Conservation (phyloP, 441 rosid genomes). For the Populus trichocarpa region DNA sequence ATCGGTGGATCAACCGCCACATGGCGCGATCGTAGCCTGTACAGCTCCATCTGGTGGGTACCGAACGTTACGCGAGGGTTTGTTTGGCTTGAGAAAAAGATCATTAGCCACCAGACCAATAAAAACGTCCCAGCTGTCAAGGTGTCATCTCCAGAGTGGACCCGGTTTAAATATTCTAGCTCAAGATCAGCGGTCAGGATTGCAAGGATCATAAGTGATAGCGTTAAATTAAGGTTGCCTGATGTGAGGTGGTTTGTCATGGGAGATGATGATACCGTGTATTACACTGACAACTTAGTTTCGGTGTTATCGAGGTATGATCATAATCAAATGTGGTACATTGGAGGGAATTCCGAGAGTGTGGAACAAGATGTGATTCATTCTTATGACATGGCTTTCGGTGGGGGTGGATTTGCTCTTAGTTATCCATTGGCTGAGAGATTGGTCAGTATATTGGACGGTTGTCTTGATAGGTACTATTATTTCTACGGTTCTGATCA, state of each 20-base stretch:
- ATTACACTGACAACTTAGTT: constrained; percentile 52
- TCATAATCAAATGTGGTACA: constrained; percentile 70
- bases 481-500: constrained; percentile 85
- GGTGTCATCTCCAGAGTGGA: constrained; percentile 51
- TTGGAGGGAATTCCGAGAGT: constrained; percentile 79
- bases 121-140: constrained; percentile 26
- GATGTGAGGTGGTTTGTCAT: constrained; percentile 81
- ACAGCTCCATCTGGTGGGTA: constrained; percentile 64
- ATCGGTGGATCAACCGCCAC: constrained; percentile 61
- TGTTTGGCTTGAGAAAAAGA: constrained; percentile 57
- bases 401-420: constrained; percentile 87
- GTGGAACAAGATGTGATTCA: constrained; percentile 70
- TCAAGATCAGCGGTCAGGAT: constrained; percentile 67
- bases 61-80: constrained; percentile 48
- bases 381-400: constrained; percentile 73
- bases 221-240: constrained; percentile 36
- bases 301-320: constrained; percentile 59
- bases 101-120: neutral
- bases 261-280: constrained; percentile 92
- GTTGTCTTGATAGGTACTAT: constrained; percentile 61
- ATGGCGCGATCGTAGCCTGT: constrained; percentile 55
- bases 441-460: constrained; percentile 50
- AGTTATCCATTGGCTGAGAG: constrained; percentile 63
- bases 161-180: constrained; percentile 49
- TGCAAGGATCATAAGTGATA: constrained; percentile 64